Base-by-base conservation (phyloP, 768 basidiomycete genomes). In the Boletus sp. region DNA sequence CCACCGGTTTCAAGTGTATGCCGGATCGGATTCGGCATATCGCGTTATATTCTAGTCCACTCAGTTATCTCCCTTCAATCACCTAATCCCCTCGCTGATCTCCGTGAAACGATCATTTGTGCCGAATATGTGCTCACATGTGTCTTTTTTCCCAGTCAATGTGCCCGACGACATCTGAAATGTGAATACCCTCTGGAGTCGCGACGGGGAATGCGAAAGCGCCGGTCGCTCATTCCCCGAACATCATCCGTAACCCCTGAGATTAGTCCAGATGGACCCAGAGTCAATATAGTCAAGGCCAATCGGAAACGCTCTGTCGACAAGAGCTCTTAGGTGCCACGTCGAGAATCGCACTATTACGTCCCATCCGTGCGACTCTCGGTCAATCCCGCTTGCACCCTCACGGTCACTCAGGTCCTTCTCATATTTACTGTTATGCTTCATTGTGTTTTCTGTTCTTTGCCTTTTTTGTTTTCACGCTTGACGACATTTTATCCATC, bases 101-200 rank as follows among this genome's bases (percentile, higher is more conserved):
- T 60, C 67, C 70, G 64, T 47, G 58, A 52, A 52, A 40, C 58
- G 30, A 56, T 62, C 45, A 37, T 39, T 47, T 46, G 41, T 60
- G 4, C 32, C 17, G 47, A 60, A 30, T 39, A 17, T 47, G 50
- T 59, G 44, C 66, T 75, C n/a, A 71, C 61, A 58, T 54, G 67
- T 51, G 48, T 64, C 41, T 45, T 68, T 45, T 61, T 65, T 61
- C 56, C 48, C 67, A 90, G 89, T 70, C 89, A 90, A 76, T 90
- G 89, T 65, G 82, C 82, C 50, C 79, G 86, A 41, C 83, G 89
- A 28, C 81, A 82, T 32, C 80, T 89, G 47, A 81, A 77, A 55
- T 90, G 89, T 68, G 85, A 85, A 64, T 90, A 87, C 62, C 89
- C 89, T 1, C 71, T 76, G 7, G 86, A 86, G 69, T 89, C 86